phyloP scores from a whole-genome alignment of 768 basidiomycete species.

The Russula virescens region DNA sequence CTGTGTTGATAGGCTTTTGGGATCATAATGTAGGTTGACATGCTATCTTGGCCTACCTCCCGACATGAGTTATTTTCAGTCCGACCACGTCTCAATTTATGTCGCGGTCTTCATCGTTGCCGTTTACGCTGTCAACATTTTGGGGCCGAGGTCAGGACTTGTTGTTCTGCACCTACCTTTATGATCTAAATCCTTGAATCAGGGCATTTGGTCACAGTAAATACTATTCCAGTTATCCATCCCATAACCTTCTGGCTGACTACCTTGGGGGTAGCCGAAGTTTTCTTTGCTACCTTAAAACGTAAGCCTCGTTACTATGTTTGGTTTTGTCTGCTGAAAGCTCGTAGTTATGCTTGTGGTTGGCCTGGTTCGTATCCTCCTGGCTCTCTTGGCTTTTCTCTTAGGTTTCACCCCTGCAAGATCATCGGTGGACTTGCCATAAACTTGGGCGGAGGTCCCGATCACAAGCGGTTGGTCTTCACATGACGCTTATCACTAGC shows the following conservation, averaged over 20 bases:
- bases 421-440: slow-evolving; percentile 23
- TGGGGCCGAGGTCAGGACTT: slow-evolving; percentile 13
- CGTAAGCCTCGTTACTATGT: slow-evolving; percentile 5
- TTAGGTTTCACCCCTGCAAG: neutral
- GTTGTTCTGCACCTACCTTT: neutral
- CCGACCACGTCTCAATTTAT: slow-evolving; percentile 17
- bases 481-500: neutral
- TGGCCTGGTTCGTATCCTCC: slow-evolving; percentile 15
- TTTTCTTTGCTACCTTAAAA: slow-evolving; percentile 23
- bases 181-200: neutral
- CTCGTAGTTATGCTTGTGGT: slow-evolving; percentile 23
- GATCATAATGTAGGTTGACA: slow-evolving; percentile 14
- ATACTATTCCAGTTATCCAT: neutral
- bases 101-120: slow-evolving; percentile 17
- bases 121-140: slow-evolving; percentile 16
- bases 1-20: slow-evolving; percentile 21
- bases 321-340: neutral
- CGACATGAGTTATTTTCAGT: neutral
- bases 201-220: slow-evolving; percentile 22
- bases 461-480: slow-evolving; percentile 19
- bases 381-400: neutral
- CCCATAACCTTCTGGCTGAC: neutral
- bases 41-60: neutral
- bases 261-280: slow-evolving; percentile 8
- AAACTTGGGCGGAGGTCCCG: slow-evolving; percentile 23